phyloP scores from a whole-genome alignment of 768 basidiomycete species.

The Tylopilus felleus region DNA sequence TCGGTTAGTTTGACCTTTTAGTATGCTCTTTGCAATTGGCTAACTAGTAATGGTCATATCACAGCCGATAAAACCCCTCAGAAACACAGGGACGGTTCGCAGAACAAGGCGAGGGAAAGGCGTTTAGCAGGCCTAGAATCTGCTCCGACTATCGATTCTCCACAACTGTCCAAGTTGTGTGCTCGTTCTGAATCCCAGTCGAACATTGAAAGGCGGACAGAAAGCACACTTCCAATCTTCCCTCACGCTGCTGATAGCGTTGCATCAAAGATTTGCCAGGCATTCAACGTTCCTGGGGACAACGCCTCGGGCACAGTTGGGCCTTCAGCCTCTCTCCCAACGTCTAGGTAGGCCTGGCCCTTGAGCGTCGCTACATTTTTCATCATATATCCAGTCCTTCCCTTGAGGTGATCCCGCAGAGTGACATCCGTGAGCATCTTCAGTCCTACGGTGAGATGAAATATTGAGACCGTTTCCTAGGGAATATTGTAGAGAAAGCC shows the following conservation, averaged over 20 bases:
- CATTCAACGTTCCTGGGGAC: not conserved
- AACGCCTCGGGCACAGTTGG: not conserved
- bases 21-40: not conserved
- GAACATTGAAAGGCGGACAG: not conserved
- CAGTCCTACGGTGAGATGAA: not conserved
- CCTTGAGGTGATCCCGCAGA: slow-evolving; percentile 31
- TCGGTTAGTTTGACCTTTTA: slow-evolving; percentile 45
- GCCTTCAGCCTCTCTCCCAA: not conserved
- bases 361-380: not conserved
- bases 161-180: not conserved
- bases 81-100: not conserved
- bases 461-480: not conserved
- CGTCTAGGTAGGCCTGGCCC: not conserved
- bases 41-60: not conserved
- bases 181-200: not conserved
- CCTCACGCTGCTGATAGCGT: not conserved
- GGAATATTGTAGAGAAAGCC: not conserved
- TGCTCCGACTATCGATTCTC: not conserved
- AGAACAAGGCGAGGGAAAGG: not conserved
- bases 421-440: slow-evolving; percentile 27
- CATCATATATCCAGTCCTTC: not conserved
- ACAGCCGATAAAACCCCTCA: slow-evolving; percentile 82
- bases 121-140: not conserved
- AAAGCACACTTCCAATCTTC: not conserved
- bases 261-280: not conserved